Conservation (phyloP, 2,329 filamentous ascomycete genomes). For the Fusarium graminum region DNA sequence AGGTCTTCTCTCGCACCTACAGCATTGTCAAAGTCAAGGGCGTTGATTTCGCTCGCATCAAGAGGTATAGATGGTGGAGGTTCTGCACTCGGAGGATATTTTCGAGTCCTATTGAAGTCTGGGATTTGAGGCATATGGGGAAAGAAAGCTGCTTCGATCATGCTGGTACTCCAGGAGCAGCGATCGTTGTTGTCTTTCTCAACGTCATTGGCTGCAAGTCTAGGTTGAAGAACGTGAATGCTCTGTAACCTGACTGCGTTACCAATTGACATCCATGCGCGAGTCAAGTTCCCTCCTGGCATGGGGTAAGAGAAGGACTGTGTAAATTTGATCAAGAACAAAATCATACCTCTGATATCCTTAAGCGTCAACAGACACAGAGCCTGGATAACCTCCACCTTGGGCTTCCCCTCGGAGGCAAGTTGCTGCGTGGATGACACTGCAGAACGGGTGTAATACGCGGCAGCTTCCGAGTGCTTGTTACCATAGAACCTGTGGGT, state of each 20-base stretch:
- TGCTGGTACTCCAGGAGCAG: slow-evolving; percentile 14
- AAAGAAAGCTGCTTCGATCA: slow-evolving; percentile 11
- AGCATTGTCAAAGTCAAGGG: slow-evolving; percentile 10
- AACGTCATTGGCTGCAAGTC: accelerated
- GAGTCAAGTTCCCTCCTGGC: background rate
- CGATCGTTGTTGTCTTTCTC: background rate
- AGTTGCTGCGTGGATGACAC: slow-evolving; percentile 1
- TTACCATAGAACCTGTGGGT: background rate
- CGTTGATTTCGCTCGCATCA: background rate
- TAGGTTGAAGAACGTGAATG: background rate
- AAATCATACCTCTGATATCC: background rate
- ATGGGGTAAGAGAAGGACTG: background rate
- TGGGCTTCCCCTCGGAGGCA: slow-evolving; percentile 7
- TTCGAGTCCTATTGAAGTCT: background rate
- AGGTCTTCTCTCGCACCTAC: background rate
- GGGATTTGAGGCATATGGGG: background rate
- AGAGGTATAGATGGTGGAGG: slow-evolving; percentile 8
- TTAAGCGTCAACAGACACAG: slow-evolving; percentile 2
- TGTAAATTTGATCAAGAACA: accelerated
- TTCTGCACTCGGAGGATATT: background rate
- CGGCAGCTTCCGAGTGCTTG: background rate
- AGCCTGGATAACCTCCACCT: slow-evolving; percentile 1
- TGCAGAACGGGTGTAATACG: slow-evolving; percentile 6
- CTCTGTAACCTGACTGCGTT: slow-evolving; percentile 3
- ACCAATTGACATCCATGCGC: slow-evolving; percentile 22